Evolutionary conservation across 1,284 basidiomycete species (phyloP).

Genomic region (Cronartium ribicola): DNA sequence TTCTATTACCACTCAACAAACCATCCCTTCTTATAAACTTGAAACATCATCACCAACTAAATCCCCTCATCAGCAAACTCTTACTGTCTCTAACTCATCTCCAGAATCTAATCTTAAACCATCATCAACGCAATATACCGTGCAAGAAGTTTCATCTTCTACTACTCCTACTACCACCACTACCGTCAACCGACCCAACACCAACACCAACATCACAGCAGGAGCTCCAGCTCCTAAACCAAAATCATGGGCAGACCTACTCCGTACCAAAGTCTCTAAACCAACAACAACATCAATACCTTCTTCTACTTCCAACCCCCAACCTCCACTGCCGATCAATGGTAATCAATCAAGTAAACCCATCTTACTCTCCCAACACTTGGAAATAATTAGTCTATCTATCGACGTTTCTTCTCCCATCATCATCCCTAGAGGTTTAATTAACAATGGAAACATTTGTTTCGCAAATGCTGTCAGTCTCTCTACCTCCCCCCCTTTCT

Average conservation of each 20-base stretch:
- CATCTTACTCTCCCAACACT: conserved; percentile 45
- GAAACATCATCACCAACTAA: neutral
- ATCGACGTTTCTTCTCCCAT: conserved; percentile 50
- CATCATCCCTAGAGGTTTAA: conserved; percentile 71
- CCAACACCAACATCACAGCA: conserved; percentile 57
- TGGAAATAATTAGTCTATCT: conserved; percentile 45
- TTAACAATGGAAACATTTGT: conserved; percentile 96
- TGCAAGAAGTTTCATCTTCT: neutral
- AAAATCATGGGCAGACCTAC: conserved; percentile 33
- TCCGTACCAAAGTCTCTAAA: conserved; percentile 66
- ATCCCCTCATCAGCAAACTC: neutral
- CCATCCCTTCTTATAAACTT: neutral
- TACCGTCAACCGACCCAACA: conserved; percentile 49
- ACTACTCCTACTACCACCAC: conserved; percentile 28
- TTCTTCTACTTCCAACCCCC: conserved; percentile 44
- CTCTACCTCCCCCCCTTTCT: neutral
- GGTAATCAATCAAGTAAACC: conserved; percentile 51
- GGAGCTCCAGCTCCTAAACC: conserved; percentile 52
- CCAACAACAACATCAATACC: conserved; percentile 54
- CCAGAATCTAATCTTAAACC: neutral
- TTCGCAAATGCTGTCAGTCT: conserved; percentile 77
- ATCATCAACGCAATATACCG: neutral
- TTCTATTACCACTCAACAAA: neutral
- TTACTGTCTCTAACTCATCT: neutral
- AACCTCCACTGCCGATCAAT: conserved; percentile 48